These are phyloP conservation scores for Globisporangium nunn DNA, from an alignment of 352 stramenopile species.

Conservation along the genomic window DNA sequence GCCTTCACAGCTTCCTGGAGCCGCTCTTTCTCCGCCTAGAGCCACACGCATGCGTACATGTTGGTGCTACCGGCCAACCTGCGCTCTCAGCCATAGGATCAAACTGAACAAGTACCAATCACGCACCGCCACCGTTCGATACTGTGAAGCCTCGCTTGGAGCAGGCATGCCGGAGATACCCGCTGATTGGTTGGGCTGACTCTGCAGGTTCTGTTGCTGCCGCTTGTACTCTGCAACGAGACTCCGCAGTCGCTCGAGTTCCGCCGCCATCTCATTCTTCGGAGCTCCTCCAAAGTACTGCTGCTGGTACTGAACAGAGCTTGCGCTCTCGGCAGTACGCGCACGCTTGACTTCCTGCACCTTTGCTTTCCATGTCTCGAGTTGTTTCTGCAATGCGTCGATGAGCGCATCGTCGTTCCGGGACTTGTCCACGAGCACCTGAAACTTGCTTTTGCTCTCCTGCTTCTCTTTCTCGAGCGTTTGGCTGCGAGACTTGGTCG, in stretches of 20 bases:
- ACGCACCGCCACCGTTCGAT: conserved; percentile 41
- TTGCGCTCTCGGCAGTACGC: conserved; percentile 47
- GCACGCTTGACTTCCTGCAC: conserved; percentile 47
- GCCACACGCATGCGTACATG: background rate
- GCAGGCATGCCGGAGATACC: conserved; percentile 26
- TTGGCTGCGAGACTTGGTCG: conserved; percentile 49
- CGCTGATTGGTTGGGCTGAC: too few relatives aligned
- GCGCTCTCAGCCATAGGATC: background rate
- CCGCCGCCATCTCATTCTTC: conserved; percentile 8
- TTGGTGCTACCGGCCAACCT: background rate
- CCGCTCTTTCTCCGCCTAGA: conserved; percentile 63
- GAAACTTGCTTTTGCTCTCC: conserved; percentile 54
- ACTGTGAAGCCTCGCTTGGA: conserved; percentile 41
- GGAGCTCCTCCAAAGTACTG: background rate
- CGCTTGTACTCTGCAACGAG: conserved; percentile 30
- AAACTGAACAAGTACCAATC: background rate
- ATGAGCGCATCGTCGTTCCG: conserved; percentile 73
- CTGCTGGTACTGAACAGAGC: conserved; percentile 21
- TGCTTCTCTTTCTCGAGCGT: conserved; percentile 74
- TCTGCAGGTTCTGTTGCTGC: conserved; percentile 6
- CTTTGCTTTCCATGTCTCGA: conserved; percentile 55
- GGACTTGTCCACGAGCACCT: conserved; percentile 74
- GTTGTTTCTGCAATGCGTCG: conserved; percentile 64
- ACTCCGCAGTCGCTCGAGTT: conserved; percentile 41
- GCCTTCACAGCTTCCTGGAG: conserved; percentile 40